Evolutionary conservation across 495 filamentous ascomycete species (phyloP).

Genomic region (Cetradonia linearis): DNA sequence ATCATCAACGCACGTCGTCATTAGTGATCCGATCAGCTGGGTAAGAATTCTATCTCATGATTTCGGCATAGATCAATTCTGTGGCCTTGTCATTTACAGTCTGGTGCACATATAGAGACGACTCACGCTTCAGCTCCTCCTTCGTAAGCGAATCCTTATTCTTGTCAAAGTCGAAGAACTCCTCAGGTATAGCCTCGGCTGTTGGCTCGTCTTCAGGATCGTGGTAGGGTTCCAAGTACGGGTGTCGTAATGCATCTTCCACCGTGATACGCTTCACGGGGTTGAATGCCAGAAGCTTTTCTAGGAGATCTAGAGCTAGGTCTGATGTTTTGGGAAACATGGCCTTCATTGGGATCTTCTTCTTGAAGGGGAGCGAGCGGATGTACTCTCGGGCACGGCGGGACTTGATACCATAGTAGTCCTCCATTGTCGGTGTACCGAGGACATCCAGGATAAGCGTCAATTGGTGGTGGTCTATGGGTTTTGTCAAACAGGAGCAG

Average conservation of each 20-base stretch:
- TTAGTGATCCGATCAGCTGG: background rate
- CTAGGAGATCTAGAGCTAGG: slow-evolving; percentile 82
- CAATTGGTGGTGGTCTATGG: slow-evolving; percentile 91
- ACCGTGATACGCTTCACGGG: slow-evolving; percentile 97
- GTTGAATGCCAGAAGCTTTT: slow-evolving; percentile 95
- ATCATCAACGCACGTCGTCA: slow-evolving; percentile 8
- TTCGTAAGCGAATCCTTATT: slow-evolving; percentile 98
- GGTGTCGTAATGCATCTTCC: slow-evolving; percentile 93
- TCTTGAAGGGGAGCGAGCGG: slow-evolving; percentile 99
- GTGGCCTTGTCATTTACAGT: slow-evolving; percentile 9
- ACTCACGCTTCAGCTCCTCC: slow-evolving; percentile 84
- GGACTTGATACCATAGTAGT: slow-evolving; percentile 99
- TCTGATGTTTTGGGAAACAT: slow-evolving; percentile 98
- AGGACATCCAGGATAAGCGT: slow-evolving; percentile 97
- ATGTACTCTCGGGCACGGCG: slow-evolving; percentile 97
- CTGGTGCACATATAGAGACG: slow-evolving; percentile 14
- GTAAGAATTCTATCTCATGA: slow-evolving; percentile 67
- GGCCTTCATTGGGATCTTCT: slow-evolving; percentile 96
- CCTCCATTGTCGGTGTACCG: slow-evolving; percentile 98
- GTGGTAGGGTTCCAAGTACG: slow-evolving; percentile 97
- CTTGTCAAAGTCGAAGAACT: slow-evolving; percentile 99
- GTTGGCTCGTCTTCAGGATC: slow-evolving; percentile 98
- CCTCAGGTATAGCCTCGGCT: slow-evolving; percentile 89
- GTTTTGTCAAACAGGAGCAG: slow-evolving; percentile 19
- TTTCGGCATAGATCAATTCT: slow-evolving; percentile 95